These are phyloP conservation scores for Cryptococcus jaspeensis DNA, from an alignment of 1,284 basidiomycete genomes.

Conservation along the genomic window DNA sequence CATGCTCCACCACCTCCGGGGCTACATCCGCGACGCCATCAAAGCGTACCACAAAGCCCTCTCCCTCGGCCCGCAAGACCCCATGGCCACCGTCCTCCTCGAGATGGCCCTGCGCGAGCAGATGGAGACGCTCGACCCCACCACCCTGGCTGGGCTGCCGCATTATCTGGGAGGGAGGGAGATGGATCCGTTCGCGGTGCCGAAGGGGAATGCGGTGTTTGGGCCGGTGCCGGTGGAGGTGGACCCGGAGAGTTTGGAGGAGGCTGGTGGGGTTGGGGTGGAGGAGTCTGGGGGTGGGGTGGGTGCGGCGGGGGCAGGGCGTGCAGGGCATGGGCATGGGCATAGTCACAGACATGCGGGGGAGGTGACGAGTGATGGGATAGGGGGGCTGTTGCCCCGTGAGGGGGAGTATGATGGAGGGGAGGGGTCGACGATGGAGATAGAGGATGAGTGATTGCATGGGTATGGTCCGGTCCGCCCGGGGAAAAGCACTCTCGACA, in stretches of 20 bases:
- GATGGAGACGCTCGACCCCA: slow-evolving; percentile 42
- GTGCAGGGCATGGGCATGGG: background rate
- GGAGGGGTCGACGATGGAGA: slow-evolving; percentile 41
- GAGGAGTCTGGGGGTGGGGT: slow-evolving; percentile 32
- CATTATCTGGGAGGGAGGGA: slow-evolving; percentile 30
- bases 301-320: slow-evolving; percentile 25
- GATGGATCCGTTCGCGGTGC: slow-evolving; percentile 46
- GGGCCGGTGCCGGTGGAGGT: slow-evolving; percentile 38
- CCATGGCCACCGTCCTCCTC: slow-evolving; percentile 77
- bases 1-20: slow-evolving; percentile 73
- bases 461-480: too few species aligned
- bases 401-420: slow-evolving; percentile 13
- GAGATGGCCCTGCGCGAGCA: slow-evolving; percentile 70
- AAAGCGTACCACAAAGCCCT: slow-evolving; percentile 86
- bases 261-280: slow-evolving; percentile 30
- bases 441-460: slow-evolving; percentile 45
- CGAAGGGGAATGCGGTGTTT: slow-evolving; percentile 40
- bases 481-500: too few species aligned
- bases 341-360: background rate
- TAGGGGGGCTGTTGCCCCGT: background rate
- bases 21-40: slow-evolving; percentile 73
- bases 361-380: slow-evolving; percentile 2
- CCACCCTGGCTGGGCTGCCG: slow-evolving; percentile 40
- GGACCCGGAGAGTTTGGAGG: slow-evolving; percentile 29
- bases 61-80: slow-evolving; percentile 79